A percentile compares a stretch with the other conserved stretches of the same genome.
Conservation (phyloP, 306 rosid genomes). For the Urtica urens region DNA sequence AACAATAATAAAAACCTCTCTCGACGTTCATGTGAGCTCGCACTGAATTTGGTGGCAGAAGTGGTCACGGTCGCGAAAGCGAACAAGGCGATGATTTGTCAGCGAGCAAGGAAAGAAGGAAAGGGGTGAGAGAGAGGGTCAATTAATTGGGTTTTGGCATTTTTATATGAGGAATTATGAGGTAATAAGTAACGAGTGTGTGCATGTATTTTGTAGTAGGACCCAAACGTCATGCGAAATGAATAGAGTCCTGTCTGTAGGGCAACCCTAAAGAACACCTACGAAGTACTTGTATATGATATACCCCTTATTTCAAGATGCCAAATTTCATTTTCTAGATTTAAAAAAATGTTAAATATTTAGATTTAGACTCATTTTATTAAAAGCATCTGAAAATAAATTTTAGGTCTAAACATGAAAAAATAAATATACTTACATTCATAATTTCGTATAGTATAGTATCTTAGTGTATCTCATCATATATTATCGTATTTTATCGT, state of each 20-base stretch:
- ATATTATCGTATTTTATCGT: too few relatives aligned
- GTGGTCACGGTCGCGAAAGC: background rate
- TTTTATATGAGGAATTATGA: background rate
- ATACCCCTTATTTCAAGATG: too few relatives aligned
- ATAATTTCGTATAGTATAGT: too few relatives aligned
- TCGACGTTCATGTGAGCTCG: background rate
- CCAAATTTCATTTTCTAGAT: too few relatives aligned
- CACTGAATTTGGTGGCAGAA: constrained; percentile 2
- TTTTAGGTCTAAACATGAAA: too few relatives aligned
- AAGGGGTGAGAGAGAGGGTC: background rate
- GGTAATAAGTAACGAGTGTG: background rate
- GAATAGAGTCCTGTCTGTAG: background rate
- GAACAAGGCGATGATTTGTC: constrained; percentile 5
- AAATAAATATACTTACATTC: too few relatives aligned
- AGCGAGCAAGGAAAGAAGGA: background rate
- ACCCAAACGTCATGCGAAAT: background rate
- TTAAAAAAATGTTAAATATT: too few relatives aligned
- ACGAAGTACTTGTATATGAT: too few relatives aligned
- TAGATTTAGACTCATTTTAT: too few relatives aligned
- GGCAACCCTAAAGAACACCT: background rate
- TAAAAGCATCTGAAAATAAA: too few relatives aligned
- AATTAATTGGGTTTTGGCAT: background rate
- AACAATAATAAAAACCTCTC: background rate
- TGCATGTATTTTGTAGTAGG: background rate
- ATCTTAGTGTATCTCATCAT: too few relatives aligned